A percentile compares a stretch with the other conserved stretches of the same genome.
Conservation (phyloP, 169 alveolate species). For the Plasmodium billcollinsi region DNA sequence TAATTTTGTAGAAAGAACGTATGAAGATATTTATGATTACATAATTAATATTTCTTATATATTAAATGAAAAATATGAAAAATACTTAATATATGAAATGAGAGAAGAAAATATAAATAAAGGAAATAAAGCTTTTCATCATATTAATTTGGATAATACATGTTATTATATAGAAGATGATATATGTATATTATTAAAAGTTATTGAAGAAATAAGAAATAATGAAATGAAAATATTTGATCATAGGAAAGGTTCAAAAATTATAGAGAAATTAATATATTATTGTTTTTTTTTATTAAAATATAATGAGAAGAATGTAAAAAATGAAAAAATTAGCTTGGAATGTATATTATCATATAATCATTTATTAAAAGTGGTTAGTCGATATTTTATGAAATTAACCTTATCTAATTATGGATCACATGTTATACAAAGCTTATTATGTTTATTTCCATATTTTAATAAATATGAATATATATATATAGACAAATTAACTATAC, state of each 20-base stretch:
- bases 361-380: constrained; percentile 8
- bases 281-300: constrained; percentile 64
- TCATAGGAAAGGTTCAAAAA: constrained; percentile 40
- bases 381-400: constrained; percentile 12
- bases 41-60: constrained; percentile 60
- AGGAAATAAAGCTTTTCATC: constrained; percentile 31
- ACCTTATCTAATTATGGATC: constrained; percentile 47
- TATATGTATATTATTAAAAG: constrained; percentile 52
- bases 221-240: constrained; percentile 29
- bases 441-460: constrained; percentile 58
- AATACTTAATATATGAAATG: constrained; percentile 61
- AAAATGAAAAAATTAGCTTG: constrained; percentile 48
- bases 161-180: constrained; percentile 59
- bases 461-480: constrained; percentile 55
- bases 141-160: constrained; percentile 25
- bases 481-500: constrained; percentile 45
- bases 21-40: constrained; percentile 43
- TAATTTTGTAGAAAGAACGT: too few species aligned
- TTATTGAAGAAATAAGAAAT: constrained; percentile 49
- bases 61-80: constrained; percentile 74
- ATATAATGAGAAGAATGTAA: constrained; percentile 53
- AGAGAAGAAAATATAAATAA: constrained; percentile 74
- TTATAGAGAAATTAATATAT: constrained; percentile 59
- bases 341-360: constrained; percentile 62
- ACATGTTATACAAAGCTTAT: constrained; percentile 49